Percentiles rank a stretch among this genome's conserved stretches.
Evolutionary conservation across 2,329 filamentous ascomycete species (phyloP).

Genomic region (Fusarium fujikuroi): DNA sequence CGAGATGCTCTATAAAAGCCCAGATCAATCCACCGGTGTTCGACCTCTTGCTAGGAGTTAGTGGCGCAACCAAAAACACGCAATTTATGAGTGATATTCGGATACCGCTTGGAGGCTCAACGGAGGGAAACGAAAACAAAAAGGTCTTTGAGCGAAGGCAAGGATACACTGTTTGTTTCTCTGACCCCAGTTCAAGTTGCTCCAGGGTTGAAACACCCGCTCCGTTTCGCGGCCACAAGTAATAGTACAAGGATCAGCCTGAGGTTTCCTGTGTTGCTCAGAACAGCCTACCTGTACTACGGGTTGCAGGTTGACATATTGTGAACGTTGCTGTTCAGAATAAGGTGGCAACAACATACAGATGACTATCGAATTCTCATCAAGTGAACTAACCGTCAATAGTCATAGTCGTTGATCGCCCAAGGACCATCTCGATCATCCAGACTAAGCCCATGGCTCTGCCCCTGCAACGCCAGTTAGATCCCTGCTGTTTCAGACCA

Average conservation of each 20-base stretch:
- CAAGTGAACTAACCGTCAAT: not conserved
- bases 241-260: slow-evolving; percentile 22
- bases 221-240: slow-evolving; percentile 20
- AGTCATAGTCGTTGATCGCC: not conserved
- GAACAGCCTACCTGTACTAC: not conserved
- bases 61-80: not conserved
- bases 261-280: not conserved
- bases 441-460: slow-evolving; percentile 19
- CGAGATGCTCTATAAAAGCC: slow-evolving; percentile 6
- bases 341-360: not conserved
- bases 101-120: not conserved
- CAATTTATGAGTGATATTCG: not conserved
- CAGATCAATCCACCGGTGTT: not conserved
- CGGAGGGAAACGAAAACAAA: not conserved
- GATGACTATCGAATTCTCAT: not conserved
- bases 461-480: slow-evolving; percentile 9
- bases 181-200: slow-evolving; percentile 7
- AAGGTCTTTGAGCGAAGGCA: not conserved
- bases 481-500: slow-evolving; percentile 30
- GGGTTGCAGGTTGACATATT: not conserved
- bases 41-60: slow-evolving; percentile 3
- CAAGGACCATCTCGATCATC: not conserved
- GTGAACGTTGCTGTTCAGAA: not conserved
- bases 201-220: slow-evolving; percentile 38
- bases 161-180: slow-evolving; percentile 24